Base-by-base conservation (phyloP, 2,329 filamentous ascomycete genomes). In the Colletotrichum destructivum region DNA sequence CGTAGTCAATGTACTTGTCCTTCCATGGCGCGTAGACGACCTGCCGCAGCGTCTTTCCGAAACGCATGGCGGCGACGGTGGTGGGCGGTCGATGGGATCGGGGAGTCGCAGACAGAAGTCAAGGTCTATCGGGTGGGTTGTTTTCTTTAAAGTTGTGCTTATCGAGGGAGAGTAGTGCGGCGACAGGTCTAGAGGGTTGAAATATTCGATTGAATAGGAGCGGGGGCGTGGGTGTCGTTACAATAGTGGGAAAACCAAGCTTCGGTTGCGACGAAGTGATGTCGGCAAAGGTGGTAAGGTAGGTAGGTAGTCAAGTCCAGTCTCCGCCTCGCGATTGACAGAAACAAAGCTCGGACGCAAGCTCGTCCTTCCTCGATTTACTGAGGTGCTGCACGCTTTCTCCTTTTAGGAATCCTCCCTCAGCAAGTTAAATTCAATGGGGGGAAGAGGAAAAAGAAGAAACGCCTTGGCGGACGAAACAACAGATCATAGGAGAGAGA, bases 1-100 rank as follows among this genome's bases (percentile, higher is more conserved):
- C 86, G 83, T 99, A 99, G 85, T 98, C 95, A 80, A 99, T 94
- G 86, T 99, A 98, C 79, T 97, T 89, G 81, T 92, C 93, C 82
- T 93, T 93, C 96, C 96, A 99, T 79, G 95, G 94, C 76, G 89
- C 84, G 82, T 98, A 96, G 77, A 94, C 87, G 71, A 94, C 91
- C 78, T 90, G 89, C 78, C 91, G 90, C 72, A 99, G 89, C 62
- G 94, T 98, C 85, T 92, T 94, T 74, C 96, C 96, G 86, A 98
- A 99, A 78, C 94, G 93, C 96, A 99, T 98, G 61, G 72, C 86
- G 78, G 26, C 23, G 46, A 72, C 86, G 78, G 26, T n/a, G 46
- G 47, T 46, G 18, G 15, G 42, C 40, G 23, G n/a, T 35, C 38
- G 54, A 21, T 49, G 31, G 54, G 35, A 18, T 42, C 46, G 60